Conservation (phyloP, 371 early-diverging fungal species). For the Mucor irregularis region DNA sequence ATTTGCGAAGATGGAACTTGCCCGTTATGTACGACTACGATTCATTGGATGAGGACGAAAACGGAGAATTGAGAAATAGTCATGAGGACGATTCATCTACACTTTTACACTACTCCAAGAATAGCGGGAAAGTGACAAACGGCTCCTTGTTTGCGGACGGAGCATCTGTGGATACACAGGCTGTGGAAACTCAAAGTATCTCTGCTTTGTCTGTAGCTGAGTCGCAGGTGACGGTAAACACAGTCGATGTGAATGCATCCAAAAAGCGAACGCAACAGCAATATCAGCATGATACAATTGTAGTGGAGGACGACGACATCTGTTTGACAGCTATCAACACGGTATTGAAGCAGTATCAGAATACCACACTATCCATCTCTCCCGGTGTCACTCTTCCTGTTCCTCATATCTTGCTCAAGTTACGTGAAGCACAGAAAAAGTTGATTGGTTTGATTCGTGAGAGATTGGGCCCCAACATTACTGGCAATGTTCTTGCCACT, state of each 20-base stretch:
- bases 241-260: slow-evolving; percentile 9
- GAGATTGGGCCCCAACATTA: slow-evolving; percentile 10
- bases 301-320: slow-evolving; percentile 35
- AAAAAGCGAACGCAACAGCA: slow-evolving; percentile 22
- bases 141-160: slow-evolving; percentile 11
- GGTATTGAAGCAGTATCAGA: slow-evolving; percentile 54
- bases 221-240: slow-evolving; percentile 24
- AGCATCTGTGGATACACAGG: not conserved
- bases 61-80: not conserved
- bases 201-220: slow-evolving; percentile 25
- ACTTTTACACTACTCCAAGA: not conserved
- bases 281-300: slow-evolving; percentile 8
- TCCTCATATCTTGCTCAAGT: slow-evolving; percentile 75
- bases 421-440: slow-evolving; percentile 50
- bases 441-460: slow-evolving; percentile 28
- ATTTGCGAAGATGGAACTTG: slow-evolving; percentile 13
- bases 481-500: slow-evolving; percentile 5
- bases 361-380: slow-evolving; percentile 76
- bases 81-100: slow-evolving; percentile 2
- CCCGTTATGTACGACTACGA: slow-evolving; percentile 1
- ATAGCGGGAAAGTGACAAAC: not conserved
- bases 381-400: slow-evolving; percentile 79
- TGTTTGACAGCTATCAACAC: slow-evolving; percentile 32
- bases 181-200: slow-evolving; percentile 18
- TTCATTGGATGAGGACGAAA: not conserved